Percentiles rank a stretch among this genome's conserved stretches.
These are phyloP conservation scores for Podaxis sp. DNA, from an alignment of 768 basidiomycete genomes.

Conservation along the genomic window DNA sequence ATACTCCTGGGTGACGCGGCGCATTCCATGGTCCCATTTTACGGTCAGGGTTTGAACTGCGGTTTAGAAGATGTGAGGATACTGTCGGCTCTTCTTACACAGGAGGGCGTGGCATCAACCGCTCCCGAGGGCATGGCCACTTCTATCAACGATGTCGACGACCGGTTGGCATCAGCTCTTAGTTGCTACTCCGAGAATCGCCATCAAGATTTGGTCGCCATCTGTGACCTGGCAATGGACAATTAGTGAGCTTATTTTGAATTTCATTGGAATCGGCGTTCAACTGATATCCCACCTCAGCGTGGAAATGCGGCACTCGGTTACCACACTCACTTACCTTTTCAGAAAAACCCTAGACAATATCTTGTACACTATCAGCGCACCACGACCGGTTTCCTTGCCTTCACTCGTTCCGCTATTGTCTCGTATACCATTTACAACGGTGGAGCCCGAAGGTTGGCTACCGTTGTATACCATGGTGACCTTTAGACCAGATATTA, in stretches of 20 bases:
- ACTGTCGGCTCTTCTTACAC: slow-evolving; percentile 70
- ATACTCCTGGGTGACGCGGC: slow-evolving; percentile 93
- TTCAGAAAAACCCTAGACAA: slow-evolving; percentile 82
- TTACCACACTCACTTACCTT: slow-evolving; percentile 77
- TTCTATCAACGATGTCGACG: slow-evolving; percentile 44
- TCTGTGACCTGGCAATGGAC: slow-evolving; percentile 89
- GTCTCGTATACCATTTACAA: slow-evolving; percentile 56
- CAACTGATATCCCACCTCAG: slow-evolving; percentile 41
- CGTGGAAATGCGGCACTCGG: slow-evolving; percentile 92
- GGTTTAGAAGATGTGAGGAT: slow-evolving; percentile 97
- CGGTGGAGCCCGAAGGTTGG: slow-evolving; percentile 72
- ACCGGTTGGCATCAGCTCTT: slow-evolving; percentile 64
- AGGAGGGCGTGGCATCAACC: slow-evolving; percentile 62
- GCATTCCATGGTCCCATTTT: slow-evolving; percentile 99
- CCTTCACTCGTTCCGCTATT: slow-evolving; percentile 46
- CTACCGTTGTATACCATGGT: slow-evolving; percentile 96
- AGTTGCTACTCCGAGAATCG: slow-evolving; percentile 77
- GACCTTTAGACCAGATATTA: slow-evolving; percentile 94
- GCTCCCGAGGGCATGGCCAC: slow-evolving; percentile 31
- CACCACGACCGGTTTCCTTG: slow-evolving; percentile 45
- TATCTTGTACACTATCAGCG: slow-evolving; percentile 63
- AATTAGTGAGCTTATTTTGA: slow-evolving; percentile 78
- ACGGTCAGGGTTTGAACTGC: slow-evolving; percentile 96
- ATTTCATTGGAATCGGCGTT: slow-evolving; percentile 15
- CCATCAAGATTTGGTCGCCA: slow-evolving; percentile 87